Conservation (phyloP, 176 grass and related monocot genomes). For the Juncus effusus region DNA sequence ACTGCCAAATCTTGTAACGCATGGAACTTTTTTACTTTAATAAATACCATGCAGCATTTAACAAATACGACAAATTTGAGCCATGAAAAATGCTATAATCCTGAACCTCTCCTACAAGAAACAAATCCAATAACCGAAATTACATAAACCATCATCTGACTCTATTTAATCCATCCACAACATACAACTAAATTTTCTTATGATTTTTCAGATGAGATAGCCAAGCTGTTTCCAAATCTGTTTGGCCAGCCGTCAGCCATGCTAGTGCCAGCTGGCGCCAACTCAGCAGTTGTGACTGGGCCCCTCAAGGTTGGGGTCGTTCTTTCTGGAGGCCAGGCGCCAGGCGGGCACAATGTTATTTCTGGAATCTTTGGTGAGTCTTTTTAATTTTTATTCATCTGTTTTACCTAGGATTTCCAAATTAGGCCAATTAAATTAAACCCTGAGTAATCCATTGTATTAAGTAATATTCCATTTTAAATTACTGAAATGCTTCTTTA, state of each 20-base stretch:
- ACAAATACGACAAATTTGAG: too few species aligned
- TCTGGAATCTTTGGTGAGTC: slow-evolving; percentile 82
- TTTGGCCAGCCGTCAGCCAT: slow-evolving; percentile 72
- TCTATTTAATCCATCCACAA: too few species aligned
- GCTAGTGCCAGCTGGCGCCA: slow-evolving; percentile 45
- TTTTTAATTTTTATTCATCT: not conserved
- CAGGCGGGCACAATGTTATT: slow-evolving; percentile 96
- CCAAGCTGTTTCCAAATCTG: slow-evolving; percentile 77
- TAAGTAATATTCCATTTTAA: not conserved
- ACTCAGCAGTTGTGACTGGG: slow-evolving; percentile 14
- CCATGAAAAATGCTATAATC: too few species aligned
- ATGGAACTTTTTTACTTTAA: too few species aligned
- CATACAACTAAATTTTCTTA: too few species aligned
- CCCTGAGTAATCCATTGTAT: not conserved
- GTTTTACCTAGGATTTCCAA: not conserved
- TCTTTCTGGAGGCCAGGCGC: slow-evolving; percentile 89
- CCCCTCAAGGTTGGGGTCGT: slow-evolving; percentile 81
- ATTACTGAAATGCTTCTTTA: not conserved
- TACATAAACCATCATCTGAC: too few species aligned
- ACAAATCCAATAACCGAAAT: too few species aligned
- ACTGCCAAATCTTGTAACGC: too few species aligned
- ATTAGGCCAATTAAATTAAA: not conserved
- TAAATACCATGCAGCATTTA: too few species aligned
- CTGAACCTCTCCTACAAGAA: too few species aligned
- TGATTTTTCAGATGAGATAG: slow-evolving; percentile 64